Percentiles rank a stretch among this genome's conserved stretches.
phyloP scores from a whole-genome alignment of 108 stramenopile genomes.

The Asterionellopsis glacialis region DNA sequence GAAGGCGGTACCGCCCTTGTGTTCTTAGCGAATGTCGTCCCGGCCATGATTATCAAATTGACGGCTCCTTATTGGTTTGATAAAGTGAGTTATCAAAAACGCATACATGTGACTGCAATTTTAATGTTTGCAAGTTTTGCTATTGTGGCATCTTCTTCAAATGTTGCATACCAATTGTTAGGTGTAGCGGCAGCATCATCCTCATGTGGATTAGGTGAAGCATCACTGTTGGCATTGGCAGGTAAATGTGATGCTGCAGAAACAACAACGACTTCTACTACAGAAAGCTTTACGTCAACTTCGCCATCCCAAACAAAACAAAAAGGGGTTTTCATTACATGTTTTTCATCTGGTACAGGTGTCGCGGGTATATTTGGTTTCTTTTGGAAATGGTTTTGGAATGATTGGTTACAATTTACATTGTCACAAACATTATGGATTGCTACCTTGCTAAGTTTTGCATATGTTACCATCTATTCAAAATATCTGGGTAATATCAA shows the following conservation, averaged over 20 bases:
- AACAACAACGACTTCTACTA: neutral
- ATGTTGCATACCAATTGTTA: conserved; percentile 34
- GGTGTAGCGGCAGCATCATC: conserved; percentile 74
- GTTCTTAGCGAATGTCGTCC: conserved; percentile 67
- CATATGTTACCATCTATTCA: neutral
- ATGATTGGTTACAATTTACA: conserved; percentile 18
- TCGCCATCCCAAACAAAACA: neutral
- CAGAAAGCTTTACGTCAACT: neutral
- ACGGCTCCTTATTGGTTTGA: conserved; percentile 85
- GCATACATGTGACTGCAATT: conserved; percentile 40
- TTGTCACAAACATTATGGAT: conserved; percentile 11
- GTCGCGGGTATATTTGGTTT: conserved; percentile 74
- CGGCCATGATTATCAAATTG: conserved; percentile 51
- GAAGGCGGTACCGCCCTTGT: conserved; percentile 80
- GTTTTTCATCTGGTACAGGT: conserved; percentile 80
- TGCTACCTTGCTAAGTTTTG: neutral
- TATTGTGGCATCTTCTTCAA: conserved; percentile 28
- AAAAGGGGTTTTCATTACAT: conserved; percentile 42
- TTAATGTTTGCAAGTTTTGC: conserved; percentile 48
- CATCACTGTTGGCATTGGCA: conserved; percentile 77
- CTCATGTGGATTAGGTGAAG: conserved; percentile 83
- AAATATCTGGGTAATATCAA: neutral
- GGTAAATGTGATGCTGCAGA: conserved; percentile 38
- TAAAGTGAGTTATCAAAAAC: conserved; percentile 48
- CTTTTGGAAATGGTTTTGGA: conserved; percentile 47